Evolutionary conservation across 2,329 filamentous ascomycete species (phyloP), one percentile per base, ranked within the genome.

Genomic region (Massarina eburnea): DNA sequence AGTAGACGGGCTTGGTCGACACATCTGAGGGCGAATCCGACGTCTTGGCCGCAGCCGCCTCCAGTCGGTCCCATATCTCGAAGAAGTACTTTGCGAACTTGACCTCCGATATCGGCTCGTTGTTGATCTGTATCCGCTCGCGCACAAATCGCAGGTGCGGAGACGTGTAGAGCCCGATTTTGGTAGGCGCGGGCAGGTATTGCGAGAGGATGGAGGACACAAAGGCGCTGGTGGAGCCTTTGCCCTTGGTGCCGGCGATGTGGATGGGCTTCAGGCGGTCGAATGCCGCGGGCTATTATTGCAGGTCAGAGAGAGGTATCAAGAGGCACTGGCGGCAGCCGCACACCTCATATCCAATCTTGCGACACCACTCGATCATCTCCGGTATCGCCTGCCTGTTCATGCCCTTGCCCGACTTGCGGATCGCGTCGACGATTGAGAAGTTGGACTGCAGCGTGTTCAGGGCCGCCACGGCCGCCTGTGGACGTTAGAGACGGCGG

Each of bases 221-320:
- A 67, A 91, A 92, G 8, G 91, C 87, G 54, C 88, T 89, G 0
- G 90, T 91, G 2, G 89, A 94, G 32, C 91, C 91, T 70, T 96
- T 97, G 49, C 92, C 92, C 69, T 96, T 97, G 4, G 91, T 96
- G 10, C 92, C 92, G 1, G 92, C 89, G 36, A 97, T 84, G 66
- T 97, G 92, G 49, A 97, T 83, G 55, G 79, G 73, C 48, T 80
- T 85, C 51, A 86, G 62, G 8, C 64, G 71, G 52, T 84, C 74
- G 56, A 86, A 78, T 48, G 85, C 81, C 12, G 79, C 77, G 15
- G 83, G 81, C 82, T 86, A 22, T n/a, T n/a, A n/a, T 24, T 4
- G 33, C 12, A 42, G 26, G 42, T 41, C 34, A 57, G 53, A 49
- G 54, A 39, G 32, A 20, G 7, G 12, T 37, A 9, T 20, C 10